Conservation (phyloP, 2,329 filamentous ascomycete genomes). For the Dryadomyces quercivorus region DNA sequence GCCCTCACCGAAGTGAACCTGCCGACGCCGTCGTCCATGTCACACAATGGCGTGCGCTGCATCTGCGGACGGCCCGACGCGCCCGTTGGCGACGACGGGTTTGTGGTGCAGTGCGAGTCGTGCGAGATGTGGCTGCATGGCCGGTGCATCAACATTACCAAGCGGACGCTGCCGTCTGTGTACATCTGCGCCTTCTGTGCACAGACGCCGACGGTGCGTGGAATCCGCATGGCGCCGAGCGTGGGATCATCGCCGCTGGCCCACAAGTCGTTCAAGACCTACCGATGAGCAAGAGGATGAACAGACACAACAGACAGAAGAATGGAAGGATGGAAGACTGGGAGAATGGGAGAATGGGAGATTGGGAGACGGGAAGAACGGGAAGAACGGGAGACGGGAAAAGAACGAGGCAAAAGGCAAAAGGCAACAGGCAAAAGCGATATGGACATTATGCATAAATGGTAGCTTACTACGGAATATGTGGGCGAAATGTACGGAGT, state of each 20-base stretch:
- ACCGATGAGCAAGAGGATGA: conserved; percentile 21
- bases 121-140: conserved; percentile 56
- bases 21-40: conserved; percentile 30
- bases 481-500: neutral
- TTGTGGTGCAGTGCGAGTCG: conserved; percentile 53
- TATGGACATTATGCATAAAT: neutral
- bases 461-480: too few species aligned
- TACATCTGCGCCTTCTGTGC: conserved; percentile 54
- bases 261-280: conserved; percentile 32
- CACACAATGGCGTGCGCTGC: conserved; percentile 34
- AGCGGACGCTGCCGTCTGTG: conserved; percentile 42
- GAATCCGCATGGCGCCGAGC: conserved; percentile 27
- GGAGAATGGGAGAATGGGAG: neutral
- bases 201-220: conserved; percentile 42
- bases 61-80: conserved; percentile 36
- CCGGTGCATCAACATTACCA: conserved; percentile 48
- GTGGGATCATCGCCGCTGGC: conserved; percentile 27
- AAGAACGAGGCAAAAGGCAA: too few species aligned
- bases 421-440: neutral
- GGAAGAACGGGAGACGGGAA: too few species aligned
- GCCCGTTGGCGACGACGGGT: conserved; percentile 33
- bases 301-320: neutral
- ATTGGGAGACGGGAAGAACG: too few species aligned
- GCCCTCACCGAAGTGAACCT: conserved; percentile 36
- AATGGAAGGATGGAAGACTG: neutral